phyloP scores from a whole-genome alignment of 208 protist genomes.

The Acanthamoeba healyi region DNA sequence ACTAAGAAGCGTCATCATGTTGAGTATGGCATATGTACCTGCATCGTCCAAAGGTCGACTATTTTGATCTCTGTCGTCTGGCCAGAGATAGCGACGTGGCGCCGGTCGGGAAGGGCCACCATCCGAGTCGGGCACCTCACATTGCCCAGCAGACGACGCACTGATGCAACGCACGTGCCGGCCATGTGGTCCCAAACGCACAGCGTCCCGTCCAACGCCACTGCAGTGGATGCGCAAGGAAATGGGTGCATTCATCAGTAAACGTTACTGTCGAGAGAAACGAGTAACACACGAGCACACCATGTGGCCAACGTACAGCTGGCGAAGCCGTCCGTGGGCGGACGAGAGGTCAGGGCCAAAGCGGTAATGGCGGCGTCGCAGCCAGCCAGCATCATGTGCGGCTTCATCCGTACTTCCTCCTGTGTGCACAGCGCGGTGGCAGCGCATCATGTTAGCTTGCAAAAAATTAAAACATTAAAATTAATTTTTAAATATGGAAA shows the following conservation, averaged over 20 bases:
- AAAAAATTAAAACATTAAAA: no score
- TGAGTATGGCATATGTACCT: background rate
- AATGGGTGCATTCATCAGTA: background rate
- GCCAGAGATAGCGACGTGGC: slow-evolving; percentile 43
- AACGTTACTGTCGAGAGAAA: background rate
- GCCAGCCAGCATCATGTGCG: slow-evolving; percentile 61
- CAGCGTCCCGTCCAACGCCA: slow-evolving; percentile 31
- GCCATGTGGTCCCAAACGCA: slow-evolving; percentile 48
- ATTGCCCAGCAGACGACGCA: background rate
- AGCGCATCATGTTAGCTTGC: background rate
- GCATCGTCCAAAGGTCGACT: slow-evolving; percentile 65
- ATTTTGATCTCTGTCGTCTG: slow-evolving; percentile 41
- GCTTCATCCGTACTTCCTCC: slow-evolving; percentile 32
- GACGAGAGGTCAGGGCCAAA: background rate
- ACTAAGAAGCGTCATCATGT: background rate
- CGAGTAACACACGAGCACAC: background rate
- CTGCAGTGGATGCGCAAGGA: background rate
- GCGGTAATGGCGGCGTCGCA: slow-evolving; percentile 42
- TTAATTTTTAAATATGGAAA: no score
- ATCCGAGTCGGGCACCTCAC: slow-evolving; percentile 1
- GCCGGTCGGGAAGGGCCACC: slow-evolving; percentile 41
- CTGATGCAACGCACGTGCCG: slow-evolving; percentile 26
- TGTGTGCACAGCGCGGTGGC: background rate
- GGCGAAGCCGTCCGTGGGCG: slow-evolving; percentile 10
- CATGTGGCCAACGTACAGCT: slow-evolving; percentile 1